Conservation (phyloP, 345 rosid species). For the Lepidium sativum region DNA sequence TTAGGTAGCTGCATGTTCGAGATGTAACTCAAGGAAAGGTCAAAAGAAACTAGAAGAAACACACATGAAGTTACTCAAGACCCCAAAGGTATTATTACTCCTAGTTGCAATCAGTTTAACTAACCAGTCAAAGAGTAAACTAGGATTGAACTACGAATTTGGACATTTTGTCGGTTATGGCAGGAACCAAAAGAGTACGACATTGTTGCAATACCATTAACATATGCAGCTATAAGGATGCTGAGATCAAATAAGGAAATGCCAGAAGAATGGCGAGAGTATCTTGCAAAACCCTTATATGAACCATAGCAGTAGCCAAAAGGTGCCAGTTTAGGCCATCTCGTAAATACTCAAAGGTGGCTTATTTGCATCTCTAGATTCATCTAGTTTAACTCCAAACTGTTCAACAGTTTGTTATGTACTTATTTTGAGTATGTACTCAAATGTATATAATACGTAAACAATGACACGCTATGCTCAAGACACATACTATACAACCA, state of each 20-base stretch:
- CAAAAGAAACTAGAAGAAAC: slow-evolving; percentile 73
- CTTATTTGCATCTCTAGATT: slow-evolving; percentile 1
- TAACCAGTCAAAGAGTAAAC: too few relatives aligned
- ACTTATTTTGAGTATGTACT: neutral
- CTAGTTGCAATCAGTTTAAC: neutral
- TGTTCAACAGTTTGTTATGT: neutral
- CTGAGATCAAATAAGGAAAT: slow-evolving; percentile 54
- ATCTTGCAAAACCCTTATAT: slow-evolving; percentile 38
- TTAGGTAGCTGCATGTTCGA: slow-evolving; percentile 81
- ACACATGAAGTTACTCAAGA: slow-evolving; percentile 61
- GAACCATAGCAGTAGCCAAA: slow-evolving; percentile 29
- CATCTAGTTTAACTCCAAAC: slow-evolving; percentile 1
- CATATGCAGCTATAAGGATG: slow-evolving; percentile 62
- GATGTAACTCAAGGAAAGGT: slow-evolving; percentile 85
- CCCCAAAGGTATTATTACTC: slow-evolving; percentile 66
- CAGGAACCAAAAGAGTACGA: slow-evolving; percentile 90
- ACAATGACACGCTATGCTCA: neutral
- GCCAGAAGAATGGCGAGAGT: slow-evolving; percentile 89
- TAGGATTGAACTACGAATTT: too few relatives aligned
- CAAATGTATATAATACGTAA: slow-evolving; percentile 18
- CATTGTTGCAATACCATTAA: slow-evolving; percentile 76
- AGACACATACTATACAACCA: neutral
- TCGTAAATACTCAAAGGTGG: slow-evolving; percentile 11
- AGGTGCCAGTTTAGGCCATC: neutral
- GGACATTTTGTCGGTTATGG: slow-evolving; percentile 10